Base-by-base conservation (phyloP, 1,284 basidiomycete genomes). In the Microbotryomycetes sp. region DNA sequence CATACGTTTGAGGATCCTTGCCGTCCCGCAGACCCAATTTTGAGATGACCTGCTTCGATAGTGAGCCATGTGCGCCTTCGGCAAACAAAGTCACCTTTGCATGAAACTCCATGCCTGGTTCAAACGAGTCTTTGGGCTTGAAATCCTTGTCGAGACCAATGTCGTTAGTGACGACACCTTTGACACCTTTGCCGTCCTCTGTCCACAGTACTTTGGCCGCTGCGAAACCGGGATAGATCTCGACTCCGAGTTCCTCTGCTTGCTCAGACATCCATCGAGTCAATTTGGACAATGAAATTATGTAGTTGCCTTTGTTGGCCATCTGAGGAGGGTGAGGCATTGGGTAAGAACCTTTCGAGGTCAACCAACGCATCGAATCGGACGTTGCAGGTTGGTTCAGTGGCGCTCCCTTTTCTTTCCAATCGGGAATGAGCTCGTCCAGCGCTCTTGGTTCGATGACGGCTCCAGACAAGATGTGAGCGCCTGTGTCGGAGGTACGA, bases 241-340 rank as follows among this genome's bases (percentile, higher is more conserved):
- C 94, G 31, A 97, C 92, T 31, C 93, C 94, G 58, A 90, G 81
- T 67, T 80, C 80, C 71, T 93, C 91, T 0, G 94, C 96, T 60
- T 97, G 84, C 69, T 83, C 79, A 6, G 86, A 90, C 1, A 98
- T 82, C 94, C 94, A 98, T 1, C 88, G 82, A 0, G 89, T 87
- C 65, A 97, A 85, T 32, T 84, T 85, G 2, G 90, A 93, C 31
- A 98, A 83, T 4, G 91, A 96, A 54, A 92, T 81, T 72, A 97
- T 87, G 77, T 93, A 97, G 79, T 97, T 98, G 60, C 89, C 89
- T 59, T 88, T 83, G 80, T 97, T 96, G 74, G 81, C 81, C 94
- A 98, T 98, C 77, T 97, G 94, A 0, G 94, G 94, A 3, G 94
- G 94, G 73, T 98, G 93, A 0, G 92, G 96, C 60, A 97, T 84